Conservation (phyloP, 768 basidiomycete genomes). For the Kwoniella botswanensis region DNA sequence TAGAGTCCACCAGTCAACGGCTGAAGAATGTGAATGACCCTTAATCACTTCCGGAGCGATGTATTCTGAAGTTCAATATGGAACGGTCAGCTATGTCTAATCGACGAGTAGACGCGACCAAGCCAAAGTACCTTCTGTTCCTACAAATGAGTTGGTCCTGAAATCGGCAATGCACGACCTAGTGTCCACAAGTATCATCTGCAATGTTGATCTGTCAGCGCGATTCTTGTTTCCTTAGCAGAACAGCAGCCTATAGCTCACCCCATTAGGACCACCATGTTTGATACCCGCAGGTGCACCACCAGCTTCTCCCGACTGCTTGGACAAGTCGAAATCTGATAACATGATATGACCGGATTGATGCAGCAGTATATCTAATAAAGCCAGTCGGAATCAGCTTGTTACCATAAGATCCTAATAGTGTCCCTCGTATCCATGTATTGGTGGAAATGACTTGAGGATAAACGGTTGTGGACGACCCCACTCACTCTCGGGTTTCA, state of each 20-base stretch:
- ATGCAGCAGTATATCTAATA: conserved; percentile 90
- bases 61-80: conserved; percentile 70
- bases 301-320: conserved; percentile 85
- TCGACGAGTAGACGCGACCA: background rate
- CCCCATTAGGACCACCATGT: conserved; percentile 83
- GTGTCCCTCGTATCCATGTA: no score
- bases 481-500: conserved; percentile 97
- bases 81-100: conserved; percentile 1
- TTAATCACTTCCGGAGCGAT: conserved; percentile 99
- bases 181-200: conserved; percentile 94
- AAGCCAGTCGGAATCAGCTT: background rate
- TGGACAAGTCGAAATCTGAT: conserved; percentile 98
- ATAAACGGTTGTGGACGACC: no score
- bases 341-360: conserved; percentile 99
- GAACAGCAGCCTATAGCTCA: conserved; percentile 58
- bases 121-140: conserved; percentile 80
- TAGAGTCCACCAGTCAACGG: conserved; percentile 99
- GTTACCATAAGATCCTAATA: no score
- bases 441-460: no score
- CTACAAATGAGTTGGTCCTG: conserved; percentile 98
- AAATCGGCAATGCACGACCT: conserved; percentile 97
- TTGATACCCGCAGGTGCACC: conserved; percentile 86
- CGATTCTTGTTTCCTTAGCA: background rate
- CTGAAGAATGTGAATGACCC: conserved; percentile 93
- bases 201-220: conserved; percentile 27